Base-by-base conservation (phyloP, 2,329 filamentous ascomycete genomes). In the Beauveria varroae region DNA sequence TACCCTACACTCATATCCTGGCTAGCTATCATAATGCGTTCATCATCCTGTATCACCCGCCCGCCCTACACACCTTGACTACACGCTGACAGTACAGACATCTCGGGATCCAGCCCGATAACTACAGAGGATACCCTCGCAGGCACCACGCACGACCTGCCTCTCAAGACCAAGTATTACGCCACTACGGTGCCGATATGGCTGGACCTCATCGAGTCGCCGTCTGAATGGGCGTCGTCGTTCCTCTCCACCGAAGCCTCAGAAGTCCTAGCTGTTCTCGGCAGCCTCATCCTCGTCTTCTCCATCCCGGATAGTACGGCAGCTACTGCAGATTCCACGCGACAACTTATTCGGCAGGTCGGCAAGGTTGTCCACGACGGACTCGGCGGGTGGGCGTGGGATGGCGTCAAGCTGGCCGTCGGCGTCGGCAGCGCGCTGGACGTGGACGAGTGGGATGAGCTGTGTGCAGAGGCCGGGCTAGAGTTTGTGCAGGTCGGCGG, bases 341-440 rank as follows among this genome's bases (percentile, higher is more conserved):
- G 75, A 34, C 73, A 71, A 5, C 69, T 88, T 8, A 72, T 88
- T 28, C 67, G 72, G 22, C 74, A 81, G 12, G 80, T 87, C 0
- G 82, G 81, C 0, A 76, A 76, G 54, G 81, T 88, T 2, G 75
- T 86, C 0, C 77, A 77, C 61, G 73, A 84, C 2, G 84, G 83
- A 0, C 76, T 86, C 2, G 85, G 84, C 3, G 83, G 83, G 8
- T 84, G 79, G 76, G 75, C 76, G 2, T 89, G 86, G 86, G 86
- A 88, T 61, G 86, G 86, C 1, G 84, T 87, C 0, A 76, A 78
- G 18, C 67, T 89, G 14, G 86, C 81, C 1, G 74, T 89, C 1
- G 84, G 81, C 0, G 78, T 88, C 34, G 80, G 76, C 24, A 75
- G 74, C 50, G 67, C 24, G 6, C 70, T 70, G 37, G 76, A 78